Evolutionary conservation across 2,329 filamentous ascomycete genomes (phyloP).

Genomic region (Trichoderma oligosporum): DNA sequence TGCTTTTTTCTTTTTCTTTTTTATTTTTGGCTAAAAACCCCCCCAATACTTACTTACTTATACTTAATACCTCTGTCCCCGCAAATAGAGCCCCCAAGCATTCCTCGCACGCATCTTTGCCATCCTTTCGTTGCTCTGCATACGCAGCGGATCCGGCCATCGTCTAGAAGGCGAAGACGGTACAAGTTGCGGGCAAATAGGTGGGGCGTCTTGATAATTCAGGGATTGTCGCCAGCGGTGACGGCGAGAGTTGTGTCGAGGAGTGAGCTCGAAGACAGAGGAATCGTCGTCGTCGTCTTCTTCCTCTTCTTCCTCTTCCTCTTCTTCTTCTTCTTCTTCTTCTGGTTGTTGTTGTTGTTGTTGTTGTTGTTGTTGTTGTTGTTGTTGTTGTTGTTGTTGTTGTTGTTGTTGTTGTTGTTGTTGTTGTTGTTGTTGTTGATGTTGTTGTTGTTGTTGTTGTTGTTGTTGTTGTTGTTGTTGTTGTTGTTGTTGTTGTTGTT

Average conservation of each 20-base stretch:
- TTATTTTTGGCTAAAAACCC: neutral
- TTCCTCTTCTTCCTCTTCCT: too few species aligned
- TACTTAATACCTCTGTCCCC: neutral
- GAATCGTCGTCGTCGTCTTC: constrained; percentile 5
- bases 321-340: too few species aligned
- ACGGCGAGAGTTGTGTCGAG: constrained; percentile 1
- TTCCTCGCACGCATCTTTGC: constrained; percentile 16
- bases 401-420: too few species aligned
- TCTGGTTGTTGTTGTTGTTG: too few species aligned
- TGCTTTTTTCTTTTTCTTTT: neutral
- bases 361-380: too few species aligned
- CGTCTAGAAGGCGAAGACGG: neutral
- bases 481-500: too few species aligned
- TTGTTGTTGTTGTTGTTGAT: too few species aligned
- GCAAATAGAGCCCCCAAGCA: neutral
- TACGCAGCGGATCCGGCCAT: constrained; percentile 11
- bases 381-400: too few species aligned
- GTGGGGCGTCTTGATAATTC: neutral
- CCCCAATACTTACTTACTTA: too few species aligned
- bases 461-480: too few species aligned
- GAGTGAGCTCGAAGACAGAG: neutral
- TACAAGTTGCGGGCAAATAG: neutral
- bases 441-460: too few species aligned
- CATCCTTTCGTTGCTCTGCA: constrained; percentile 14
- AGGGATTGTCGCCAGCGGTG: constrained; percentile 1